Evolutionary conservation across 805 yeast genomes (phyloP), one percentile per base, ranked within the genome.

Genomic region (Hanseniaspora nectarophila): DNA sequence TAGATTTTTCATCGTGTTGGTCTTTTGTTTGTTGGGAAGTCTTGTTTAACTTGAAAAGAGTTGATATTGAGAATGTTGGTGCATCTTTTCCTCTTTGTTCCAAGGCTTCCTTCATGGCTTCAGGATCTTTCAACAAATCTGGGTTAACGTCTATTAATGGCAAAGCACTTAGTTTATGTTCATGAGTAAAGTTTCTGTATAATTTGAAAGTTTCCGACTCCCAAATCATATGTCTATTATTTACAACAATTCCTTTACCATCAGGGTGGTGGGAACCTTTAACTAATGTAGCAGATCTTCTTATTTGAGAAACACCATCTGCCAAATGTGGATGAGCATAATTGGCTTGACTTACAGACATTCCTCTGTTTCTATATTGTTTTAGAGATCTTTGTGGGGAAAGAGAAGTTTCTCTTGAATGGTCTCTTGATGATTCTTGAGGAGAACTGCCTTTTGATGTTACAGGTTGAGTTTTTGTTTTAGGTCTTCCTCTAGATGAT

Each of bases 131-230:
- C 13, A 45, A 13, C 20, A 45, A 18, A 34, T 46, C 42, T 12
- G 46, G 42, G 33, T 42, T 52, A 4, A 52, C 31, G 15, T 46
- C 50, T 18, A 52, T 42, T 15, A 62, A 29, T 2, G 63, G 59
- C 3, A 59, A 52, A 6, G 59, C 58, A 42, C 56, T 57, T 31
- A 63, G 45, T 43, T 57, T 54, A 46, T 63, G 66, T 49, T 58
- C 62, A 54, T 63, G 66, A 34, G 54, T 56, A 8, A 64, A 64
- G 43, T 61, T 59, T 34, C 60, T 63, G 45, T 46, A 61, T 4
- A 63, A 55, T 34, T 54, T 56, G 51, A 63, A 63, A 24, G 56
- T 55, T 28, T 60, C 61, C 5, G 57, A 56, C 31, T 58, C 58
- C 46, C 58, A 43, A 15, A 59, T 52, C 46, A 52, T 35, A n/a